Percentiles rank a stretch among this genome's conserved stretches.
Conservation (phyloP, 305 asterid species). For the Fraxinus latifolia region DNA sequence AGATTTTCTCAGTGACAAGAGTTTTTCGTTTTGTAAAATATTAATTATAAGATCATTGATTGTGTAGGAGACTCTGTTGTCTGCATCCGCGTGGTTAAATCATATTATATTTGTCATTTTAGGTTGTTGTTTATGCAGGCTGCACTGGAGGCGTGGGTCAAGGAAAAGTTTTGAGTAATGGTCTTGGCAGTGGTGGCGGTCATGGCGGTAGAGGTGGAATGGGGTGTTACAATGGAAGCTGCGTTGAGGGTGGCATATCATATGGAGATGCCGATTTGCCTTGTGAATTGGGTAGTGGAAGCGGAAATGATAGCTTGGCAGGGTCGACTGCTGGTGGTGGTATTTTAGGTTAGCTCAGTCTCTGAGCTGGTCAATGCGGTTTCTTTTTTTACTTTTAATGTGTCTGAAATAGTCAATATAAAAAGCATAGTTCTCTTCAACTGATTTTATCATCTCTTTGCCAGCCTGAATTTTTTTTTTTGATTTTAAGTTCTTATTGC, state of each 20-base stretch:
- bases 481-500: neutral
- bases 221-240: slow-evolving; percentile 72
- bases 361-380: slow-evolving; percentile 12
- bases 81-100: neutral
- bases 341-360: slow-evolving; percentile 62
- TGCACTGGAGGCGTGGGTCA: slow-evolving; percentile 88
- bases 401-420: slow-evolving; percentile 1
- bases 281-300: slow-evolving; percentile 97
- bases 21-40: neutral
- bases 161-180: slow-evolving; percentile 58
- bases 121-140: slow-evolving; percentile 57
- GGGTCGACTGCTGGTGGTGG: slow-evolving; percentile 93
- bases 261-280: slow-evolving; percentile 85
- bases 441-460: neutral
- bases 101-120: slow-evolving; percentile 15
- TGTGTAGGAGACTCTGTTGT: neutral
- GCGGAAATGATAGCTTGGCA: slow-evolving; percentile 82
- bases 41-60: neutral
- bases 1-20: neutral
- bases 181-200: slow-evolving; percentile 94
- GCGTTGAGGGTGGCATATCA: slow-evolving; percentile 73
- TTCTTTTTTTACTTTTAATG: neutral
- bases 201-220: slow-evolving; percentile 96
- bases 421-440: neutral
- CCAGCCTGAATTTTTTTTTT: neutral